Evolutionary conservation across 1,284 basidiomycete genomes (phyloP).

Genomic region (Athelia psychrophila): DNA sequence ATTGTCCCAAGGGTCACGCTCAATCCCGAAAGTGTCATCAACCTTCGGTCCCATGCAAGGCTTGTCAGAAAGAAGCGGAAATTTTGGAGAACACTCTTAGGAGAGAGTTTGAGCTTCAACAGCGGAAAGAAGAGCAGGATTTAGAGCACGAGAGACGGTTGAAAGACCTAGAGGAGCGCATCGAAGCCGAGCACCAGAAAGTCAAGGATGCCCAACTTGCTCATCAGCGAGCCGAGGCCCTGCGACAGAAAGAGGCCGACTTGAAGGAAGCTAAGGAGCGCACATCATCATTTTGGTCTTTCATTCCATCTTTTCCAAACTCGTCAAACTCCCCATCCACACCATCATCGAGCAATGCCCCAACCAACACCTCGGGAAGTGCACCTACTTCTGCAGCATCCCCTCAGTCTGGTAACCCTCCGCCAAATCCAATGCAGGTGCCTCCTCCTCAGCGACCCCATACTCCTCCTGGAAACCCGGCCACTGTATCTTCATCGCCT

Average conservation of each 20-base stretch:
- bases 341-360: neutral
- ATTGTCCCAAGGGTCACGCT: conserved; percentile 34
- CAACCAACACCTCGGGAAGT: neutral
- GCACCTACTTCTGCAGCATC: neutral
- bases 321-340: neutral
- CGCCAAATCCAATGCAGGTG: neutral
- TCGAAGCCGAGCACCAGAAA: conserved; percentile 20
- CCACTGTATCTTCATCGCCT: neutral
- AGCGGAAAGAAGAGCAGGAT: conserved; percentile 30
- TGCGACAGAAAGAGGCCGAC: conserved; percentile 32
- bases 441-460: neutral
- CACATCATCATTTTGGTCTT: neutral
- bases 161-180: conserved; percentile 29
- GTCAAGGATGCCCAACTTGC: conserved; percentile 21
- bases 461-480: neutral
- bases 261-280: conserved; percentile 19
- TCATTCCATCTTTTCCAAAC: neutral
- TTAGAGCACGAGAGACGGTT: conserved; percentile 25
- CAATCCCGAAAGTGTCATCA: conserved; percentile 33
- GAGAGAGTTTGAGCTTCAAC: conserved; percentile 25
- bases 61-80: conserved; percentile 30
- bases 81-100: conserved; percentile 24
- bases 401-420: neutral
- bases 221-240: conserved; percentile 20
- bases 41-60: conserved; percentile 22